Evolutionary conservation across 2,329 filamentous ascomycete genomes (phyloP).

Genomic region (Colletotrichum sp.): DNA sequence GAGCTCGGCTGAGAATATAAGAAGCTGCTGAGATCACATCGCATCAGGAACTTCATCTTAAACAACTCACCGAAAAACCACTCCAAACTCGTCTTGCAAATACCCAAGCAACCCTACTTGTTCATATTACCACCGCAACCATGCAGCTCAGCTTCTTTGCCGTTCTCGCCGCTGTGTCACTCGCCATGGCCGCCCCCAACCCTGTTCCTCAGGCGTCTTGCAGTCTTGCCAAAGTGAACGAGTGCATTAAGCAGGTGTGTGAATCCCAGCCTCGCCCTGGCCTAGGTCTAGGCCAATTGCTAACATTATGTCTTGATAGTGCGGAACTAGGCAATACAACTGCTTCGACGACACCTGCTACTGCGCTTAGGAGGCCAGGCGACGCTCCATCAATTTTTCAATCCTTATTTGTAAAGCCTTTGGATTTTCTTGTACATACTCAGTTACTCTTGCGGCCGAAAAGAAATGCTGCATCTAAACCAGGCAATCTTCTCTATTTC

Average conservation of each 20-base stretch:
- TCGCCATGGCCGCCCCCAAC: neutral
- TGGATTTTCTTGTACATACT: neutral
- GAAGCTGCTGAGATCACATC: neutral
- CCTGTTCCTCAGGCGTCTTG: neutral
- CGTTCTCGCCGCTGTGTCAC: neutral
- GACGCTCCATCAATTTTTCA: neutral
- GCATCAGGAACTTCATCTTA: fast-evolving
- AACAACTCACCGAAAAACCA: neutral
- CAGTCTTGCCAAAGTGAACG: neutral
- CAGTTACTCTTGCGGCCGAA: neutral
- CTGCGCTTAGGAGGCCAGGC: neutral
- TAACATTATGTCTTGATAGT: neutral
- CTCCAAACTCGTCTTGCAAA: neutral
- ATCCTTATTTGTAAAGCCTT: neutral
- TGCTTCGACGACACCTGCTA: neutral
- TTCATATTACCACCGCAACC: neutral
- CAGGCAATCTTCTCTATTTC: neutral
- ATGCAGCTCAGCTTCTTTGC: neutral
- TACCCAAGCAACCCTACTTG: too few relatives aligned
- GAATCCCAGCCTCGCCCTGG: too few relatives aligned
- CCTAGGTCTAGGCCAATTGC: neutral
- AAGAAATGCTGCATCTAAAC: neutral
- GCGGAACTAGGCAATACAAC: neutral
- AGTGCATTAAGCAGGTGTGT: neutral
- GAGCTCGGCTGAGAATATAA: neutral